Percentiles rank a stretch among this genome's conserved stretches.
Evolutionary conservation across 306 rosid species (phyloP).

Genomic region (Prunus salicina): DNA sequence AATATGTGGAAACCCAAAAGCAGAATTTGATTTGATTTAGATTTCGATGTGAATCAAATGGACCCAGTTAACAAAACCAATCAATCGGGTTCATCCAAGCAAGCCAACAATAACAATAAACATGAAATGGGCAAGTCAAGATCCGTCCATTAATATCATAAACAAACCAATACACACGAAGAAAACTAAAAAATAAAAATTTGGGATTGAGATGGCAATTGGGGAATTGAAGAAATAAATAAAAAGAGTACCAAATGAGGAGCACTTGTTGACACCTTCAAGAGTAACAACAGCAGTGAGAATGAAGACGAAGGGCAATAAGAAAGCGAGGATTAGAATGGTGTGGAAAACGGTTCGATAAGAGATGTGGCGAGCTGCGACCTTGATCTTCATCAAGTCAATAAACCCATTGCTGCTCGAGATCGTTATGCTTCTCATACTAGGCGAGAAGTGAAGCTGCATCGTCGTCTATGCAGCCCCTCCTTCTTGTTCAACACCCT

Average conservation of each 20-base stretch:
- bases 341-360: constrained; percentile 99
- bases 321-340: constrained; percentile 91
- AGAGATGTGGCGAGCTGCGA: constrained; percentile 99
- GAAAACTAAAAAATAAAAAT: not conserved
- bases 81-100: not conserved
- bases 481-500: constrained; percentile 39
- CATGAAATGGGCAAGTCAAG: constrained; percentile 31
- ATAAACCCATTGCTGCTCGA: constrained; percentile 99
- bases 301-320: constrained; percentile 95
- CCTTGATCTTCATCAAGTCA: constrained; percentile 99
- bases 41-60: not conserved
- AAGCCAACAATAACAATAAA: constrained; percentile 13
- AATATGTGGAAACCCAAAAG: not conserved
- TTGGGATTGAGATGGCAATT: constrained; percentile 6
- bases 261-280: constrained; percentile 99
- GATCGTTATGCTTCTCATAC: constrained; percentile 99
- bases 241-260: constrained; percentile 82
- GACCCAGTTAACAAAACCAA: not conserved
- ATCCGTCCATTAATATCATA: constrained; percentile 30
- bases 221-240: not conserved
- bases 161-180: not conserved
- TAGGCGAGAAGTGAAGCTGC: constrained; percentile 99
- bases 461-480: constrained; percentile 95
- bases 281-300: constrained; percentile 99
- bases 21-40: not conserved